Evolutionary conservation across 805 yeast genomes (phyloP).

Genomic region (Candida khao-thaluensis): DNA sequence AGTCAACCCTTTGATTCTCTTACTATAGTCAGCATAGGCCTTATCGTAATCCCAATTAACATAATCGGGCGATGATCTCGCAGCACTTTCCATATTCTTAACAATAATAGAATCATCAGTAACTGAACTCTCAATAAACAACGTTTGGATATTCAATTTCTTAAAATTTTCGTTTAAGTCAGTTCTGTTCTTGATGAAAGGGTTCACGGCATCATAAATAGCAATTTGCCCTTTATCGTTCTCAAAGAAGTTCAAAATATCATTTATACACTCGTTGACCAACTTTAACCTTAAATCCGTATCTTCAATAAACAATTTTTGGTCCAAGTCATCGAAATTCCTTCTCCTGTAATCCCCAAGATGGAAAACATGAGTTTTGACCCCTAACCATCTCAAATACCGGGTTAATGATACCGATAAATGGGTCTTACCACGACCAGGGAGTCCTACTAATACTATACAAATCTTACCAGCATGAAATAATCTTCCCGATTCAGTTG

Average conservation of each 20-base stretch:
- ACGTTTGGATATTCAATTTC: constrained; percentile 62
- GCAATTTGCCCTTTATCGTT: constrained; percentile 90
- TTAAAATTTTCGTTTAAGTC: constrained; percentile 55
- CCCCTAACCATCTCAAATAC: constrained; percentile 95
- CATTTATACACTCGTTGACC: constrained; percentile 62
- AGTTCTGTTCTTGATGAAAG: constrained; percentile 64
- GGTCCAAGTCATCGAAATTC: constrained; percentile 47
- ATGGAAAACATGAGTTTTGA: constrained; percentile 86
- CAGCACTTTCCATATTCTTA: constrained; percentile 75
- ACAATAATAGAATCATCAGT: constrained; percentile 68
- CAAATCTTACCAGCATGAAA: constrained; percentile 95
- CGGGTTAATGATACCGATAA: constrained; percentile 88
- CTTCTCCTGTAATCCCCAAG: constrained; percentile 84
- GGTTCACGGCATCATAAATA: constrained; percentile 93
- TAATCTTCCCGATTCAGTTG: constrained; percentile 87
- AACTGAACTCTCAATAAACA: constrained; percentile 86
- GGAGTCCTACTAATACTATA: constrained; percentile 85
- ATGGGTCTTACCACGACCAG: constrained; percentile 95
- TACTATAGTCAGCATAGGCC: constrained; percentile 76
- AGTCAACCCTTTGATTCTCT: constrained; percentile 65
- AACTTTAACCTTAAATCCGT: constrained; percentile 58
- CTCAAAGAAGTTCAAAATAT: constrained; percentile 68
- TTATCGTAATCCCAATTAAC: constrained; percentile 66
- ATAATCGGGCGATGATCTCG: constrained; percentile 86
- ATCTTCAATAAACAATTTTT: constrained; percentile 40